Evolutionary conservation across 768 basidiomycete species (phyloP), one percentile per base, ranked within the genome.

Genomic region (Amanita pseudoporphyria): DNA sequence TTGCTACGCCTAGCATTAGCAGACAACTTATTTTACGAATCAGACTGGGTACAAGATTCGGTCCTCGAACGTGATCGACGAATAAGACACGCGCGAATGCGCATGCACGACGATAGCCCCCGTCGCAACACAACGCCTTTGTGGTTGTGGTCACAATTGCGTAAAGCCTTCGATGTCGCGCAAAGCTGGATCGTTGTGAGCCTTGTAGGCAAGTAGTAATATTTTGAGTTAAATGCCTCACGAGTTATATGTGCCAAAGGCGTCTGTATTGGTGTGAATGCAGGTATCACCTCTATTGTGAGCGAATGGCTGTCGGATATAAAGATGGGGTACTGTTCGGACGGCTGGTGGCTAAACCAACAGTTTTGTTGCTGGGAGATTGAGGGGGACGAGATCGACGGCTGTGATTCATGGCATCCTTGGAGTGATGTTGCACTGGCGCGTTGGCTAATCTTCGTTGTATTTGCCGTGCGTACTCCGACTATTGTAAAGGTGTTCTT

Each of bases 341-440:
- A 93, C 56, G 94, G 90, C 1, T 99, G 96, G 96, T 99, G 96
- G 95, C 64, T 99, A 49, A 96, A 94, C 65, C 84, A 92, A 58
- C 89, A 96, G 60, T 97, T 97, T 64, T 99, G 96, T 67, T 99
- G 96, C 62, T 93, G 94, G 84, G 96, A 97, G 61, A 82, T 97
- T 48, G 90, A 92, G 54, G 76, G 72, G 5, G 84, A 84, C 39
- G 87, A 84, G 55, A 75, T 79, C 14, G 84, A 82, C 48, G 82
- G 78, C 12, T 99, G 96, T 63, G 76, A 86, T 3, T 92, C 89
- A 39, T 99, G 96, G 96, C 81, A 84, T 63, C 68, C 84, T 35
- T 98, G 96, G 96, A 82, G 90, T 61, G 68, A 75, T 49, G 71
- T 85, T 53, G 69, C 78, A 35, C 67, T 77, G 31, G 79, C 83